A percentile compares a stretch with the other conserved stretches of the same genome.
Conservation (phyloP, 2,329 filamentous ascomycete species). For the Pseudogymnoascus sp. region DNA sequence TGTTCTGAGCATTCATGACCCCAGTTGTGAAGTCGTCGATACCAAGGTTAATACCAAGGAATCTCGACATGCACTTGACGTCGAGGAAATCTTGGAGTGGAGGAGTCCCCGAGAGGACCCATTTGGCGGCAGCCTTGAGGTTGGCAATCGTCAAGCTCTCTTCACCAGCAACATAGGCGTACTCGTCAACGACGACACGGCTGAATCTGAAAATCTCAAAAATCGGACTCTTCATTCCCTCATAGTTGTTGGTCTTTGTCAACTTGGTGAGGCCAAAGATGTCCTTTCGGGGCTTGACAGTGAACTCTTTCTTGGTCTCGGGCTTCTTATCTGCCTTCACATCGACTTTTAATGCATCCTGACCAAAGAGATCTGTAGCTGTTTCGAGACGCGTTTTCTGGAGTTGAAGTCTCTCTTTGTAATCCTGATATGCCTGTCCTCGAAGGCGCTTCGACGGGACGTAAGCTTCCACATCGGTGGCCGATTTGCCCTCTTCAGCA, state of each 20-base stretch:
- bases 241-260: constrained; percentile 22
- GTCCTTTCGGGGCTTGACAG: constrained; percentile 6
- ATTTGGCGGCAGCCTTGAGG: constrained; percentile 35
- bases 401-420: constrained; percentile 9
- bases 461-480: constrained; percentile 29
- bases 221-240: constrained; percentile 28
- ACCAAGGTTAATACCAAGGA: constrained; percentile 48
- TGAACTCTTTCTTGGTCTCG: neutral
- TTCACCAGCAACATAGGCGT: constrained; percentile 44
- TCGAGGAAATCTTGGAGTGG: constrained; percentile 48
- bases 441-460: constrained; percentile 32
- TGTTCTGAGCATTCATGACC: constrained; percentile 34
- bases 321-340: neutral
- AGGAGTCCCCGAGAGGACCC: constrained; percentile 58
- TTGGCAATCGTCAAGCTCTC: constrained; percentile 28
- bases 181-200: constrained; percentile 56
- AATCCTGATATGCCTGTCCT: constrained; percentile 26
- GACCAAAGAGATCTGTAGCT: neutral
- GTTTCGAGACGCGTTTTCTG: neutral
- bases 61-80: constrained; percentile 48
- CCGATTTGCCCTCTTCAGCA: constrained; percentile 23
- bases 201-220: constrained; percentile 54
- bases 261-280: constrained; percentile 4
- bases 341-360: neutral
- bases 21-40: constrained; percentile 41